Percentiles rank a stretch among this genome's conserved stretches.
Evolutionary conservation across 495 filamentous ascomycete genomes (phyloP).

Genomic region (Cercophora scortea): DNA sequence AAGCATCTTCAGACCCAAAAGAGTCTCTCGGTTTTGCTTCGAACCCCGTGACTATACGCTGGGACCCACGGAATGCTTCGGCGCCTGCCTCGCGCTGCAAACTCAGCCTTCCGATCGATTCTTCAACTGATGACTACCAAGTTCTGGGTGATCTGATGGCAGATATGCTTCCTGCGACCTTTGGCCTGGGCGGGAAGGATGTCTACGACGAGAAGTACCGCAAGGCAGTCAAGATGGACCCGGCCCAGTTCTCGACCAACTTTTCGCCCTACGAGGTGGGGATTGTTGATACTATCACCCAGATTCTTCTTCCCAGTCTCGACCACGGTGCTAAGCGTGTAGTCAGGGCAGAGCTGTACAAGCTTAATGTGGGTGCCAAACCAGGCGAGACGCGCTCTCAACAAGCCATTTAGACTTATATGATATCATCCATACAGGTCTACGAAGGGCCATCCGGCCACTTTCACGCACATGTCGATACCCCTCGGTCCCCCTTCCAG

Average conservation of each 20-base stretch:
- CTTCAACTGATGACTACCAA: not conserved
- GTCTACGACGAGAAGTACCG: slow-evolving; percentile 43
- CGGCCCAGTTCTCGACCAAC: slow-evolving; percentile 30
- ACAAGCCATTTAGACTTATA: not conserved
- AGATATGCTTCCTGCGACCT: slow-evolving; percentile 27
- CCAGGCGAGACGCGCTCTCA: not conserved
- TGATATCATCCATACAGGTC: not conserved
- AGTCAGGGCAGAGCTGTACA: slow-evolving; percentile 43
- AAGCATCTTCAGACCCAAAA: too few relatives aligned
- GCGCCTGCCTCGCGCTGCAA: not conserved
- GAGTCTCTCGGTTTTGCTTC: too few relatives aligned
- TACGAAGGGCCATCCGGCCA: slow-evolving; percentile 43
- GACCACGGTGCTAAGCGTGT: slow-evolving; percentile 1
- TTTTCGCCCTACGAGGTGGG: slow-evolving; percentile 45
- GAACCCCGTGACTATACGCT: too few relatives aligned
- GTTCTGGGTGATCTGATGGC: not conserved
- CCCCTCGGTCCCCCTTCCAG: slow-evolving; percentile 35
- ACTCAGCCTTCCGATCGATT: not conserved
- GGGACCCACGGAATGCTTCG: too few relatives aligned
- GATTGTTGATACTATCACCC: slow-evolving; percentile 41
- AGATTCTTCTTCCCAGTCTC: slow-evolving; percentile 35
- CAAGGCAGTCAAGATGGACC: slow-evolving; percentile 42
- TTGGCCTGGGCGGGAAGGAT: slow-evolving; percentile 33
- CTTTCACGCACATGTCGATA: slow-evolving; percentile 49
- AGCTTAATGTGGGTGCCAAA: slow-evolving; percentile 42